Conservation (phyloP, 1,139 yeast genomes). For the Blastobotrys buckinghamii region DNA sequence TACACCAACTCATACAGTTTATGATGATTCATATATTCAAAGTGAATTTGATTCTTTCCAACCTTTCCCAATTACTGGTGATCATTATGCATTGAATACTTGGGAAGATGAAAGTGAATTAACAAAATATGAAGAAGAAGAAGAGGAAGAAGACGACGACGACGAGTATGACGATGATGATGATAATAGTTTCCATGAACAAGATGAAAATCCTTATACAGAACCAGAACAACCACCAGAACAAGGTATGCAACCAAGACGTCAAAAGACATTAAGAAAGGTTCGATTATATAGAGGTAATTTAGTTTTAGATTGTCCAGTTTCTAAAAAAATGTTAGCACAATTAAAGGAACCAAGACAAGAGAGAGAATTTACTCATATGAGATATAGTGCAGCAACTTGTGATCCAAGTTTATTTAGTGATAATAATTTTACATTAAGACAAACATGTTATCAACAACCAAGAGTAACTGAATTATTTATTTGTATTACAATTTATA, state of each 20-base stretch:
- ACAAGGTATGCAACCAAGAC: slow-evolving; percentile 29
- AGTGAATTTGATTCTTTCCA: slow-evolving; percentile 26
- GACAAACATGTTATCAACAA: slow-evolving; percentile 61
- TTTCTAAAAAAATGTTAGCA: slow-evolving; percentile 51
- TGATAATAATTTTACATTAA: slow-evolving; percentile 51
- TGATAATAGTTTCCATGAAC: slow-evolving; percentile 13
- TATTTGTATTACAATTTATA: slow-evolving; percentile 74
- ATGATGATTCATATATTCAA: slow-evolving; percentile 21
- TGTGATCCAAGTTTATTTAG: slow-evolving; percentile 67
- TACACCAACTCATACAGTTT: background rate
- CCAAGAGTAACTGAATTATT: slow-evolving; percentile 68
- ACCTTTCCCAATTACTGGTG: slow-evolving; percentile 37
- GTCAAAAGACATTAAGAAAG: slow-evolving; percentile 40
- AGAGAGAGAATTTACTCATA: slow-evolving; percentile 63
- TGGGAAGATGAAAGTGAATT: slow-evolving; percentile 23
- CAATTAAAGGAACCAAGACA: slow-evolving; percentile 43
- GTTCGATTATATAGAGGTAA: slow-evolving; percentile 63
- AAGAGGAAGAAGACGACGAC: slow-evolving; percentile 14
- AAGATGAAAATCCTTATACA: slow-evolving; percentile 18
- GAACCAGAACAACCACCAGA: slow-evolving; percentile 21
- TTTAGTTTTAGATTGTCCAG: slow-evolving; percentile 75
- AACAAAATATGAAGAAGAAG: background rate
- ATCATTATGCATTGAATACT: slow-evolving; percentile 36
- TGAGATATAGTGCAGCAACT: slow-evolving; percentile 79
- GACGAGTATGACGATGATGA: slow-evolving; percentile 18